Base-by-base conservation (phyloP, 495 filamentous ascomycete genomes). In the Podospora didyma region DNA sequence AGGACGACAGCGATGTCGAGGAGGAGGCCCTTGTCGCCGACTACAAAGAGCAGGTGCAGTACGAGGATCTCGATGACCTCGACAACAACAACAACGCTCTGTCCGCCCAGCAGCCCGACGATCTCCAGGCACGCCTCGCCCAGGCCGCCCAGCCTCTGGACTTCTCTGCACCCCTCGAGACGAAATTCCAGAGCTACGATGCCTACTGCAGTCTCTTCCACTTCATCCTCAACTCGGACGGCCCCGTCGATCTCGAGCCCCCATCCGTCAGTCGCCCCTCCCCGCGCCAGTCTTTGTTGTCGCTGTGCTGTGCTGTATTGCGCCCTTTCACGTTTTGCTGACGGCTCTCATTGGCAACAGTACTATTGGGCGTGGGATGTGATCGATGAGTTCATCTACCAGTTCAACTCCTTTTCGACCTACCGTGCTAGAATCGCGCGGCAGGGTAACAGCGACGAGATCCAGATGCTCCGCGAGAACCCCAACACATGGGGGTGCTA, bases 301-400 rank as follows among this genome's bases (percentile, higher is more conserved):
- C 20, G 35, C 28, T 53, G 12, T 46, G 20, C 28, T 28, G 19
- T 49, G 41, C 14, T 22, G 16, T 19, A 24, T 9, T 9, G 47
- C 23, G 14, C 44, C 44, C 19, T 11, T 31, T 19, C 37, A 12
- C 9, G 19, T 26, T 46, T 28, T 54, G 53, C 70, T 68, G 52
- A 67, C 54, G 20, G 11, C 26, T 19, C 37, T 67, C 46, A 14
- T 44, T 9, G 10, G 26, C 19, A 21, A 3, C 74, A 98, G 94
- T 92, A 96, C 75, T 96, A 91, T 78, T 98, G 94, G 94, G 95
- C 94, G 17, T 98, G 95, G 94, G 94, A 98, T 76, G 95, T 97
- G 57, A 97, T 98, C 73, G 94, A 98, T 68, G 94, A 98, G 69
- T 98, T 98, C 78, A 97, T 98, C 75, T 98, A 98, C 81, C 94